phyloP scores from a whole-genome alignment of 371 early-diverging fungal species.

The Nematocida major region DNA sequence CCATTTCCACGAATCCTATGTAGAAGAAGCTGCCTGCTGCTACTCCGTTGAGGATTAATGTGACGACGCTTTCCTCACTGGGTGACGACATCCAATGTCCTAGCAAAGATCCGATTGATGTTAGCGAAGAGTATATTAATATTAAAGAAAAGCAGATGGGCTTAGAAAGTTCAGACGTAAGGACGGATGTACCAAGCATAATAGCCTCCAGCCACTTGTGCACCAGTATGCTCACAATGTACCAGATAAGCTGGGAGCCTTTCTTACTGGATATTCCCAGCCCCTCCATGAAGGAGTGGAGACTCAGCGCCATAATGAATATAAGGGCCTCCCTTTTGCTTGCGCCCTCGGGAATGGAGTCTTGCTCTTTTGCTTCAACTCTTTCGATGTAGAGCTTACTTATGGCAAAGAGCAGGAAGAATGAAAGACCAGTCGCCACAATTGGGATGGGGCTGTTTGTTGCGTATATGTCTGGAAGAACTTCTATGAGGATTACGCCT shows the following conservation, averaged over 20 bases:
- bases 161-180: conserved; percentile 48
- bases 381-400: conserved; percentile 58
- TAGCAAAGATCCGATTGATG: conserved; percentile 46
- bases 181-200: conserved; percentile 62
- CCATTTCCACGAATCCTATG: conserved; percentile 63
- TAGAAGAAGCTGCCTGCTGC: conserved; percentile 59
- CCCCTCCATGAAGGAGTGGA: conserved; percentile 66
- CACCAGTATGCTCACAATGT: conserved; percentile 56
- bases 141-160: conserved; percentile 34
- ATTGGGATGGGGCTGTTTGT: conserved; percentile 14
- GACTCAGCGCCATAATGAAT: conserved; percentile 61
- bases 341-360: conserved; percentile 54
- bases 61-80: not conserved
- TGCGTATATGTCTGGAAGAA: conserved; percentile 54
- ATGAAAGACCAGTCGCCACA: conserved; percentile 48
- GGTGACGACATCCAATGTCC: conserved; percentile 4
- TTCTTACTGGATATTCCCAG: conserved; percentile 49
- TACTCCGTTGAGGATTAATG: conserved; percentile 51
- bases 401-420: conserved; percentile 52
- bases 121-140: conserved; percentile 61
- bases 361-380: conserved; percentile 29
- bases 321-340: conserved; percentile 59
- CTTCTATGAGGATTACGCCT: conserved; percentile 55
- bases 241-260: conserved; percentile 32
- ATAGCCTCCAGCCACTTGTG: conserved; percentile 65